These are phyloP conservation scores for Chenopodium album DNA, from an alignment of 148 eudicot genomes.

Conservation along the genomic window DNA sequence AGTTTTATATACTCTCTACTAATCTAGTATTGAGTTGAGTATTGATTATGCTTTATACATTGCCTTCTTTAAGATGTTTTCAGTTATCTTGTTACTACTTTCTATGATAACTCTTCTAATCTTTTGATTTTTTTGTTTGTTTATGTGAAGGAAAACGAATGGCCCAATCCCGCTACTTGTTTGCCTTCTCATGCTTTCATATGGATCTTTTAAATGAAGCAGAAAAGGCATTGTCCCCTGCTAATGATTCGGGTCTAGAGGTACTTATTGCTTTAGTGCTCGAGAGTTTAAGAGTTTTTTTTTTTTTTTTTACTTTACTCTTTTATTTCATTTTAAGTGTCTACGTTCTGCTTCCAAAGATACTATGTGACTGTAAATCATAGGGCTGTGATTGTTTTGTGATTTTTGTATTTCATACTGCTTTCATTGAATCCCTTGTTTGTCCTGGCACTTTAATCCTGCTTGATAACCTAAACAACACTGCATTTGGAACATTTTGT, in stretches of 20 bases:
- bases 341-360: not conserved
- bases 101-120: not conserved
- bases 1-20: not conserved
- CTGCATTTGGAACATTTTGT: not conserved
- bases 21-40: not conserved
- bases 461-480: not conserved
- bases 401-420: not conserved
- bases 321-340: not conserved
- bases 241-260: conserved; percentile 79
- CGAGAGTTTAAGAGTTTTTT: not conserved
- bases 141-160: conserved; percentile 64
- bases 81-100: not conserved
- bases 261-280: conserved; percentile 35
- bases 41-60: not conserved
- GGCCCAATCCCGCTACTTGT: conserved; percentile 97
- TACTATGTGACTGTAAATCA: not conserved
- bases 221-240: conserved; percentile 68
- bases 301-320: not conserved
- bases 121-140: conserved; percentile 21
- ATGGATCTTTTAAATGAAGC: conserved; percentile 95
- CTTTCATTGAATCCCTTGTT: not conserved
- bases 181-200: conserved; percentile 88
- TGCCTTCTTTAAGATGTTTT: not conserved
- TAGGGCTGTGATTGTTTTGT: not conserved
- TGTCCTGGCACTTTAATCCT: not conserved